Evolutionary conservation across 192 early-diverging fungal species (phyloP).

Genomic region (Mortierella claussenii): DNA sequence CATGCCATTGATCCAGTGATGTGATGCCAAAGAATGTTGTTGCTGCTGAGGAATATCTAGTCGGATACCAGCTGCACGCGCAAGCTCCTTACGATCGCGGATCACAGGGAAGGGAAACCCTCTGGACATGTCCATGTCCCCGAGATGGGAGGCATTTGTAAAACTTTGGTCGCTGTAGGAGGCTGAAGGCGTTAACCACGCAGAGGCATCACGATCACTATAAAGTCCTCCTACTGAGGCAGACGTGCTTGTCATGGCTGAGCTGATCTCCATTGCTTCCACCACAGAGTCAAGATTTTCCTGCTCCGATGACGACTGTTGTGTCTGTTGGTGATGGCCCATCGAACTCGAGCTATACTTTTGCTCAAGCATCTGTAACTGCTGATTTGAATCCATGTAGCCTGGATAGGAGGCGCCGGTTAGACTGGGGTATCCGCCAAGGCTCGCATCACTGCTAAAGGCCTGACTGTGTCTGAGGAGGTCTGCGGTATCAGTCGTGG

Average conservation of each 20-base stretch:
- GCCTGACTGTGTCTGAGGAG: not conserved
- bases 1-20: constrained; percentile 26
- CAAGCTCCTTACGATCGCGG: constrained; percentile 40
- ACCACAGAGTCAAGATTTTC: constrained; percentile 20
- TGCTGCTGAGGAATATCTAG: constrained; percentile 35
- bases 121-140: constrained; percentile 6
- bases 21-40: constrained; percentile 11
- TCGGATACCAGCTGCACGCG: constrained; percentile 34
- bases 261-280: constrained; percentile 26
- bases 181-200: constrained; percentile 10
- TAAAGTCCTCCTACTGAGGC: constrained; percentile 4
- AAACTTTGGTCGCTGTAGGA: constrained; percentile 1
- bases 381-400: constrained; percentile 33
- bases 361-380: constrained; percentile 29
- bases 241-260: not conserved
- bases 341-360: constrained; percentile 14
- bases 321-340: constrained; percentile 12
- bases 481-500: constrained; percentile 12
- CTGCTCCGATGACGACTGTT: constrained; percentile 4
- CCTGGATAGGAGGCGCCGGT: constrained; percentile 3
- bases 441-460: not conserved
- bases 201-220: constrained; percentile 29
- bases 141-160: not conserved
- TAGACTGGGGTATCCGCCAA: constrained; percentile 7
- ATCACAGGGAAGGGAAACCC: constrained; percentile 30